Base-by-base conservation (phyloP, 225 moss, liverwort and hornwort species). In the Neckera pumila region DNA sequence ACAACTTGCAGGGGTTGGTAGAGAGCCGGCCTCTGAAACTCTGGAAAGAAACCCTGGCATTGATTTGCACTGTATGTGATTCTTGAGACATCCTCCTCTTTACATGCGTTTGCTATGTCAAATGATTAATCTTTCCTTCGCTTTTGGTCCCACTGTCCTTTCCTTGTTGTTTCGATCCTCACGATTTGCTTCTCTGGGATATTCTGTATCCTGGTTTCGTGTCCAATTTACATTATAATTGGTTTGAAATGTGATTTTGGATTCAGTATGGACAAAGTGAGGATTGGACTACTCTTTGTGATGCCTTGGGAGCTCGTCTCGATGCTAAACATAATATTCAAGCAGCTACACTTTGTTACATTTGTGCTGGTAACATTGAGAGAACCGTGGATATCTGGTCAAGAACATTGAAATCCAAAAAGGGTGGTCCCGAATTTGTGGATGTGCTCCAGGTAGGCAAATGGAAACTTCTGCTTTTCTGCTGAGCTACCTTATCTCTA, bases 331-430 rank as follows among this genome's bases (percentile, higher is more conserved):
- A 90, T 87, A 90, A 96, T 84, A 93, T 93, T 81, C 92, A 96
- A 91, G 97, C 97, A 81, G 99, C 99, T 36, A 97, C 94, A 76
- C 93, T 97, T 19, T 99, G 99, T 89, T 99, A 96, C 72, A 96
- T 99, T 80, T 99, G 99, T 93, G 95, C 99, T 83, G 99, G 97
- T 76, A 99, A 99, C 78, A 96, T 97, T 87, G 96, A 96, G 86
- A 97, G 95, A 89, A 94, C 96, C 14, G 99, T 96, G 34, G 96
- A 93, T 90, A 97, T 99, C 83, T 99, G 99, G 99, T 97, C 99
- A 83, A 96, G 97, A 70, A 91, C 93, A 71, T 90, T 99, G 77
- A 94, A 95, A 49, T 85, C 91, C 80, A 94, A 94, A 73, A 94
- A 93, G 84, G 96, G 94, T 53, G 96, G 96, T 86, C 95, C 94